Base-by-base conservation (phyloP, 1,284 basidiomycete species). In the Sporisorium exsertum region DNA sequence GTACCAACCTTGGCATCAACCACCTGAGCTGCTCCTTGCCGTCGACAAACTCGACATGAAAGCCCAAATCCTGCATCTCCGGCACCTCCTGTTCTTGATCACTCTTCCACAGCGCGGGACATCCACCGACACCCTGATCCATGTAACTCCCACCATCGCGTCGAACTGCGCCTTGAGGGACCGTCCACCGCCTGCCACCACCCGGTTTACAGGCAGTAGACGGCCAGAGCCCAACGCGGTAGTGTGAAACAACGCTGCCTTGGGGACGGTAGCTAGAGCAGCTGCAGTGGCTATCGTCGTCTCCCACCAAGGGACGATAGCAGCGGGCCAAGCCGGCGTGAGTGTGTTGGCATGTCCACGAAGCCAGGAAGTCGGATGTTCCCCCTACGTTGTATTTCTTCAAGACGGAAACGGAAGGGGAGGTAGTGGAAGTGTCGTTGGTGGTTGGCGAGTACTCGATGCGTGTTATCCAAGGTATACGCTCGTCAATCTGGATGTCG, bases 301-400 rank as follows among this genome's bases (percentile, higher is more conserved):
- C 45, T 10, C 45, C 22, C 3, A 46, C 45, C 7, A 46, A 22
- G 22, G 45, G 45, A 16, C 45, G 45, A 22, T 5, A 46, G 45
- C 45, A 46, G 9, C 22, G 45, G 1, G 45, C 22, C 12, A 46
- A 7, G 45, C 2, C 7, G 7, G 22, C 45, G 12, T 9, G 2
- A 24, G 22, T 9, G 9, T 26, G 8, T 20, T 53, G 42, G 18
- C 58, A 60, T 9, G 58, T 60, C 58, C 58, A 60, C 3, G 50
- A 50, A 22, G 50, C 58, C 4, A 60, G 27, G 32, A 60, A 60
- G 29, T 60, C 58, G 12, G 51, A n/a, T 9, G 58, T 60, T 10
- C 58, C 58, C 9, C 58, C 58, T 5, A 40, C 58, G 33, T 60
- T 60, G 51, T 60, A 60, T 42, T 60, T 53, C 15, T 46, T 52